A percentile compares a stretch with the other conserved stretches of the same genome.
Conservation (phyloP, 164 flowering plant species). For the Chimonanthus salicifolius region DNA sequence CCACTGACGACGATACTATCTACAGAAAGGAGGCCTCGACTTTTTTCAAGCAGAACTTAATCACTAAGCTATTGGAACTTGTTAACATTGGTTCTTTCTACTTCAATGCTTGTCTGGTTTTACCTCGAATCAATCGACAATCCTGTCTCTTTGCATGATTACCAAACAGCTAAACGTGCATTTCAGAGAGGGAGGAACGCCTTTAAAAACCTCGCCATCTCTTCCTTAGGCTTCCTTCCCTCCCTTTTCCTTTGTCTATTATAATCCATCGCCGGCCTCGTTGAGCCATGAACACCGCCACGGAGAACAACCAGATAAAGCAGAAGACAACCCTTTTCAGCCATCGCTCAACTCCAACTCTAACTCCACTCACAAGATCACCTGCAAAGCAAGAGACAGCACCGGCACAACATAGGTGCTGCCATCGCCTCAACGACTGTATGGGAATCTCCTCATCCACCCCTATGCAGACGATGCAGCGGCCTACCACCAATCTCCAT, state of each 20-base stretch:
- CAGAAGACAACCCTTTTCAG: not conserved
- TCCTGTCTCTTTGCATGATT: not conserved
- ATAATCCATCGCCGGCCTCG: no score
- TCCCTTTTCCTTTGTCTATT: not conserved
- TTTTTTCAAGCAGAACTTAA: no score
- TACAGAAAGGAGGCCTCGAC: no score
- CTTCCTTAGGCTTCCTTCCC: not conserved
- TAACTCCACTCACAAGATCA: not conserved
- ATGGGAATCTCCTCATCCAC: not conserved
- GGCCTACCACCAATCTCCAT: not conserved
- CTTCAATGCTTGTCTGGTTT: not conserved
- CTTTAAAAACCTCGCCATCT: not conserved
- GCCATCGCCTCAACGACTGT: not conserved
- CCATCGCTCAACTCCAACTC: conserved; percentile 1
- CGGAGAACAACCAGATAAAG: not conserved
- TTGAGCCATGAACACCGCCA: not conserved
- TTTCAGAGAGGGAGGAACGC: not conserved
- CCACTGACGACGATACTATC: no score
- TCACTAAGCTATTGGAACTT: no score
- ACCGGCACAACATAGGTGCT: not conserved
- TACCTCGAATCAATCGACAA: not conserved
- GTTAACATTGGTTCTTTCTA: no score
- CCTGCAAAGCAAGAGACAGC: not conserved
- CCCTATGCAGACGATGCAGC: not conserved
- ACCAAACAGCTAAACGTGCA: not conserved